Evolutionary conservation across 495 filamentous ascomycete genomes (phyloP).

Genomic region (Aspergillus sparsus): DNA sequence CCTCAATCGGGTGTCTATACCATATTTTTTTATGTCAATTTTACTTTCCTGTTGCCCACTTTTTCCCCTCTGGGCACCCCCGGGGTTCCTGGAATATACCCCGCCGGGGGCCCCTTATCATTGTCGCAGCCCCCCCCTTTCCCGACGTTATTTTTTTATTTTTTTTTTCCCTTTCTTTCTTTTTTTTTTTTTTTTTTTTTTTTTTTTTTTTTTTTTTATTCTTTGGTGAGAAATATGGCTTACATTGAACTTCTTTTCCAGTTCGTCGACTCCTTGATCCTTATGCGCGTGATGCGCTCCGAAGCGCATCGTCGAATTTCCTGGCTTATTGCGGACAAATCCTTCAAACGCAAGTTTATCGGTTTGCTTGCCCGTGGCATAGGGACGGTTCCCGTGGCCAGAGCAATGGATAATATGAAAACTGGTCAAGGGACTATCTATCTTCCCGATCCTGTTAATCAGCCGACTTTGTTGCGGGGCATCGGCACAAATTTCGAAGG

Average conservation of each 20-base stretch:
- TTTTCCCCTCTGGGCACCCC: no score
- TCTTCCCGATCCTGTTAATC: slow-evolving; percentile 81
- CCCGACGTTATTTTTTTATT: no score
- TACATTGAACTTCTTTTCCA: slow-evolving; percentile 29
- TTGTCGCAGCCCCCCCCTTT: no score
- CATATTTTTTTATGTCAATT: no score
- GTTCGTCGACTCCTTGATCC: slow-evolving; percentile 94
- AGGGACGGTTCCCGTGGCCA: slow-evolving; percentile 83
- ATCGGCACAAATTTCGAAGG: slow-evolving; percentile 82
- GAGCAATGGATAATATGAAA: slow-evolving; percentile 86
- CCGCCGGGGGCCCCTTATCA: no score
- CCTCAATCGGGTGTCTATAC: no score
- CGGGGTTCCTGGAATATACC: no score
- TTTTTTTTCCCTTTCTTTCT: no score
- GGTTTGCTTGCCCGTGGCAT: slow-evolving; percentile 75
- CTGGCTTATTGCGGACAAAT: slow-evolving; percentile 92
- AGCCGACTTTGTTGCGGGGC: slow-evolving; percentile 83
- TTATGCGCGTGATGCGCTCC: slow-evolving; percentile 83
- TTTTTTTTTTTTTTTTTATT: not conserved
- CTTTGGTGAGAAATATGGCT: not conserved
- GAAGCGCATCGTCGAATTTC: slow-evolving; percentile 87
- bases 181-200: not conserved
- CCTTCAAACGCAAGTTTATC: slow-evolving; percentile 83
- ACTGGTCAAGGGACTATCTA: slow-evolving; percentile 79
- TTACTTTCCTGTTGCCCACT: no score